These are phyloP conservation scores for Irineochytrium annulatum DNA, from an alignment of 192 early-diverging fungal genomes.

Conservation along the genomic window DNA sequence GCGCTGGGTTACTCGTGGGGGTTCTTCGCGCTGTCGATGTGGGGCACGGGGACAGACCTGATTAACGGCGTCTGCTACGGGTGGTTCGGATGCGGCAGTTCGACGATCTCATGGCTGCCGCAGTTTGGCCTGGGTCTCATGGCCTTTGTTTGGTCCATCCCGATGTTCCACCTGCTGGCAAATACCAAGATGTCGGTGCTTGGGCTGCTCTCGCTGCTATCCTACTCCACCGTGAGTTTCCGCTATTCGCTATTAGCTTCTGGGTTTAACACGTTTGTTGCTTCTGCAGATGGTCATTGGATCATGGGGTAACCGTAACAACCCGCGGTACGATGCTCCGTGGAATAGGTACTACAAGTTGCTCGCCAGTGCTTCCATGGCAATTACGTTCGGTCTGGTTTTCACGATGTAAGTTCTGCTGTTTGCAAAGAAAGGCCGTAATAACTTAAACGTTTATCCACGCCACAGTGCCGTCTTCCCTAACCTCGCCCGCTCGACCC, in stretches of 20 bases:
- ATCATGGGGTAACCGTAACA: neutral
- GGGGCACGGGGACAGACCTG: neutral
- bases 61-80: neutral
- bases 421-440: too few relatives aligned
- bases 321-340: neutral
- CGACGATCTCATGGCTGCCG: too few relatives aligned
- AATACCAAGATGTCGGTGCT: neutral
- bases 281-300: neutral
- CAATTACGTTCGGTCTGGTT: neutral
- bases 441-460: too few relatives aligned
- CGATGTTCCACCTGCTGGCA: neutral
- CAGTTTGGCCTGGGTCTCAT: neutral
- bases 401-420: too few relatives aligned
- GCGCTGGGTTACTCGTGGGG: neutral
- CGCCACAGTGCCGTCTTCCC: too few relatives aligned
- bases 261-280: neutral
- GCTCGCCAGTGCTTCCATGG: conserved; percentile 1
- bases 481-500: neutral
- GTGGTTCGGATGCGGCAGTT: conserved; percentile 1
- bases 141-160: neutral
- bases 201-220: neutral
- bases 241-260: neutral
- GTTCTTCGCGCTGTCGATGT: neutral
- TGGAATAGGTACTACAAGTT: conserved; percentile 5
- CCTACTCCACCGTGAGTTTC: neutral